Evolutionary conservation across 2,329 filamentous ascomycete species (phyloP).

Genomic region (Pseudocercospora macadamiae): DNA sequence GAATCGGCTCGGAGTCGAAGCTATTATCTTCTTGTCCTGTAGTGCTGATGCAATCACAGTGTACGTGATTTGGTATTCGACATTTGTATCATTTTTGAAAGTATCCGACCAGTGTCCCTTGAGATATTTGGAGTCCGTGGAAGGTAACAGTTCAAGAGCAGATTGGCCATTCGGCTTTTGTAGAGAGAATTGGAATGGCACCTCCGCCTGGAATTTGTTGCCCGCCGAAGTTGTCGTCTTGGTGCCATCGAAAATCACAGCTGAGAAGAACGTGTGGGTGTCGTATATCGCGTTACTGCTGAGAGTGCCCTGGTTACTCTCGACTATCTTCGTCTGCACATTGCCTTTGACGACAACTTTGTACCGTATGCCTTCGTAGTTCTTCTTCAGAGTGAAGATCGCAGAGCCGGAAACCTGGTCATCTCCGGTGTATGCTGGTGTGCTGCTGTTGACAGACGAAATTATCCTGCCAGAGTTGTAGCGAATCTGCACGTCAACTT

Average conservation of each 20-base stretch:
- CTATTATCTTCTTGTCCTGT: slow-evolving; percentile 10
- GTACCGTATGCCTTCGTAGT: slow-evolving; percentile 15
- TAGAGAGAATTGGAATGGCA: slow-evolving; percentile 19
- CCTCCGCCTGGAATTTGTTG: slow-evolving; percentile 6
- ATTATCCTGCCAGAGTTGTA: neutral
- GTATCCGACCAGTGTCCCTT: slow-evolving; percentile 16
- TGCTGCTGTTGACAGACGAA: neutral
- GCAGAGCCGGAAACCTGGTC: slow-evolving; percentile 17
- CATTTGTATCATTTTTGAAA: slow-evolving; percentile 15
- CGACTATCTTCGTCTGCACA: slow-evolving; percentile 14
- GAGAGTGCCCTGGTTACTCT: slow-evolving; percentile 10
- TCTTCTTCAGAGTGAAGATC: slow-evolving; percentile 15
- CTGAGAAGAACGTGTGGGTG: slow-evolving; percentile 19
- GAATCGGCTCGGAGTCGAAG: slow-evolving; percentile 11
- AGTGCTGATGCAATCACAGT: slow-evolving; percentile 16
- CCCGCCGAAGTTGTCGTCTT: neutral
- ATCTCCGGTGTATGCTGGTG: slow-evolving; percentile 11
- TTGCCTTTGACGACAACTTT: slow-evolving; percentile 16
- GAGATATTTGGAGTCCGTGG: slow-evolving; percentile 16
- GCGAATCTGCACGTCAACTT: slow-evolving; percentile 7
- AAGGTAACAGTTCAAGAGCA: slow-evolving; percentile 11
- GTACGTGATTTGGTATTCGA: slow-evolving; percentile 18
- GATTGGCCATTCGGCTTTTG: neutral
- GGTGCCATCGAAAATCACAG: slow-evolving; percentile 12
- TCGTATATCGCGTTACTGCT: slow-evolving; percentile 13